phyloP scores from a whole-genome alignment of 345 rosid genomes.

The Combretum micranthum region DNA sequence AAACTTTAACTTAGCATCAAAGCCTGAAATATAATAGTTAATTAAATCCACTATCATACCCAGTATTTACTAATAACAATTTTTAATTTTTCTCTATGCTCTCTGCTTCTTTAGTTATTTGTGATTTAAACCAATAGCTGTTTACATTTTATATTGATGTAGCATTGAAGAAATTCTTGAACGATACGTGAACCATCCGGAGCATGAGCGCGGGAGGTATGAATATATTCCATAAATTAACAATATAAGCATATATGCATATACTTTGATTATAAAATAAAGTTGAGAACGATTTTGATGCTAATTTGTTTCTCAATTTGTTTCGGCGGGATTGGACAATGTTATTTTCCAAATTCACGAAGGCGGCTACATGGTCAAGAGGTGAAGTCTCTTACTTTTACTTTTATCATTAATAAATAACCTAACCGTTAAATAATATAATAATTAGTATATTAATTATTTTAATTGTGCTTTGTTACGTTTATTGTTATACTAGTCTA shows the following conservation, averaged over 20 bases:
- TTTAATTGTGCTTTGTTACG: too few relatives aligned
- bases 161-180: constrained; percentile 41
- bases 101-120: constrained; percentile 1
- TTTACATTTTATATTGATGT: too few relatives aligned
- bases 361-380: constrained; percentile 23
- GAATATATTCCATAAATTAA: neutral
- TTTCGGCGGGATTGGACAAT: neutral
- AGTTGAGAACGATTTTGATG: neutral
- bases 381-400: constrained; percentile 13
- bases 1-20: too few relatives aligned
- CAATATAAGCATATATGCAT: too few relatives aligned
- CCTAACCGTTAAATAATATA: too few relatives aligned
- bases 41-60: too few relatives aligned
- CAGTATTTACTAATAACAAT: neutral
- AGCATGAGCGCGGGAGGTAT: constrained; percentile 41
- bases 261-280: neutral
- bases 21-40: too few relatives aligned
- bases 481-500: too few relatives aligned
- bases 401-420: too few relatives aligned
- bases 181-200: constrained; percentile 34
- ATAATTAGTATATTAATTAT: too few relatives aligned
- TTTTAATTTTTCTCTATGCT: neutral
- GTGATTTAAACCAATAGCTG: too few relatives aligned
- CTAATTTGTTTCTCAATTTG: neutral
- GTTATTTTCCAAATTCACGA: neutral